Evolutionary conservation across 2,329 filamentous ascomycete genomes (phyloP), one percentile per base, ranked within the genome.

Genomic region (Drechslera avenae): DNA sequence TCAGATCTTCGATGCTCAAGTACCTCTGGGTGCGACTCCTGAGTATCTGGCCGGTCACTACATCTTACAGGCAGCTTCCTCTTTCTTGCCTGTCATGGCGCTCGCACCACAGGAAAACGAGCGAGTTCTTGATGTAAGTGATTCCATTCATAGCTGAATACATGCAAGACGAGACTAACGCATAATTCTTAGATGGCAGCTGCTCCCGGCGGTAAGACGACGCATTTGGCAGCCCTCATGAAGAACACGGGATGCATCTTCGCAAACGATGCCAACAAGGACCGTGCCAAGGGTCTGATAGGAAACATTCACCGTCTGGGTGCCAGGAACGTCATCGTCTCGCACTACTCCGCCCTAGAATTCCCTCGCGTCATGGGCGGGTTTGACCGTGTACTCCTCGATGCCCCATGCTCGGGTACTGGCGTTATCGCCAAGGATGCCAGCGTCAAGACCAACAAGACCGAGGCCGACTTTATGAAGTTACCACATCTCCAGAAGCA

Each of bases 1-100:
- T 33, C 94, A 99, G 74, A 86, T 99, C 53, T 99, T 99, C 73
- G 94, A 99, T 75, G 90, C 89, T 50, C 88, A 86, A 47, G 86
- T 89, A 0, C 91, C 91, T 2, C 83, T 97, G 1, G 92, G 92
- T 82, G 94, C 94, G 21, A 99, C 94, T 0, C 94, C 94, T 8
- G 94, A 99, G 76, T 99, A 99, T 74, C 85, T 99, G 10, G 92
- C 93, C 13, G 94, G 94, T 14, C 91, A 99, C 75, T 99, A 99
- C 78, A 97, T 99, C 64, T 83, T 99, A 10, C 94, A 99, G 78
- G 94, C 94, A 1, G 94, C 94, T 0, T 95, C 90, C 5, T 97
- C 92, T 14, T 99, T 99, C 80, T 82, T 99, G 41, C 94, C 94
- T 57, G 94, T 97, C 67, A 97, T 99, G 91, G 93, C 94, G 8